Evolutionary conservation across 306 rosid genomes (phyloP).

Genomic region (Fragaria nilgerrensis): DNA sequence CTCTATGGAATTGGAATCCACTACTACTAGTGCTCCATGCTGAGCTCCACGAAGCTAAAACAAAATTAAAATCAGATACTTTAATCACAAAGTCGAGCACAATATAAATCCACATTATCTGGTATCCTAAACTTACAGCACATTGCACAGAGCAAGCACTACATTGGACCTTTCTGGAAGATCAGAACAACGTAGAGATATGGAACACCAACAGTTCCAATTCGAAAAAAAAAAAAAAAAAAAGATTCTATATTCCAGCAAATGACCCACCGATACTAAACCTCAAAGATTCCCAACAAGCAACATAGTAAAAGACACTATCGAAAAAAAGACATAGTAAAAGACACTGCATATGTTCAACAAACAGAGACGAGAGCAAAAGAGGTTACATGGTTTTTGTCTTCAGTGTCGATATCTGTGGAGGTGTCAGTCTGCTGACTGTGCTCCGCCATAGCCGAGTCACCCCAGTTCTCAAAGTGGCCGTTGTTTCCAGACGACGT

Average conservation of each 20-base stretch:
- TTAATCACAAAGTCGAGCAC: not conserved
- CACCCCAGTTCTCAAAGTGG: constrained; percentile 74
- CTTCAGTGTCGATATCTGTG: constrained; percentile 69
- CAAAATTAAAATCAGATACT: constrained; percentile 5
- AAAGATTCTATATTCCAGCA: not conserved
- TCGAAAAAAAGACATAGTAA: not conserved
- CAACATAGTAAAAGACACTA: not conserved
- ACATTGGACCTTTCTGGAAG: not conserved
- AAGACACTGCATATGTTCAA: not conserved
- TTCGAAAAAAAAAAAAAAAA: not conserved
- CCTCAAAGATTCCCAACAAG: constrained; percentile 1
- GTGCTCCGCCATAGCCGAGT: constrained; percentile 63
- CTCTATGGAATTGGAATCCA: constrained; percentile 59
- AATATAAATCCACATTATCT: not conserved
- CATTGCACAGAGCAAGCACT: not conserved
- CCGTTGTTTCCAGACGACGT: constrained; percentile 53
- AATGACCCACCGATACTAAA: constrained; percentile 5
- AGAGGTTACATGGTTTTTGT: constrained; percentile 41
- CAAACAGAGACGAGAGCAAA: constrained; percentile 1
- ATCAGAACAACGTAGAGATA: not conserved
- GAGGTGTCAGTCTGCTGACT: constrained; percentile 76
- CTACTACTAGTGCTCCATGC: constrained; percentile 43
- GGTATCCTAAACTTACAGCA: not conserved
- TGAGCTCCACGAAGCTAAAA: constrained; percentile 49
- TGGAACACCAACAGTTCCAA: not conserved